Evolutionary conservation across 1,139 yeast genomes (phyloP).

Genomic region (Taphrina communis): DNA sequence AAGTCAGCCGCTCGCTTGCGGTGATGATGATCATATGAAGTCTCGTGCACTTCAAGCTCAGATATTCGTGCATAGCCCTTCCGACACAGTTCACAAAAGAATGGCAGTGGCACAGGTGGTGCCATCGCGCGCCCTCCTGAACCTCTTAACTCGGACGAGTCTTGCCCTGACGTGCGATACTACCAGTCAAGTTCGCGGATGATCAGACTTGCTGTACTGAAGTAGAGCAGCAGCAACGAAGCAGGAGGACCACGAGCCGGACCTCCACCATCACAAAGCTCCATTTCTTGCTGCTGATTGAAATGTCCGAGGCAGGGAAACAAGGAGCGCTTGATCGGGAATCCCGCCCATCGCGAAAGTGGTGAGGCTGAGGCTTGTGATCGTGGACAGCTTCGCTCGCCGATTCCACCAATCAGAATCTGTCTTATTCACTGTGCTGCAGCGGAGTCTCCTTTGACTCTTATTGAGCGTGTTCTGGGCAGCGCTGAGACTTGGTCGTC

Average conservation of each 20-base stretch:
- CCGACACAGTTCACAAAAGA: constrained; percentile 33
- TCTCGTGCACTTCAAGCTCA: constrained; percentile 31
- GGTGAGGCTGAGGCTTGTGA: constrained; percentile 10
- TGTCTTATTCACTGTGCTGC: background rate
- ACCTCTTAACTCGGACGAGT: too few relatives aligned
- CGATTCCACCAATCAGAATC: background rate
- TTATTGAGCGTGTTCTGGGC: background rate
- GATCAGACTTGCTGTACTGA: too few relatives aligned
- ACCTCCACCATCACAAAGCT: too few relatives aligned
- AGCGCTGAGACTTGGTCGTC: background rate
- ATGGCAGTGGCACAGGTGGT: constrained; percentile 21
- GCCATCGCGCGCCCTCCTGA: constrained; percentile 9
- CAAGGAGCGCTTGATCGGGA: too few relatives aligned
- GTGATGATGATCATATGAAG: constrained; percentile 35
- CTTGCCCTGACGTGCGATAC: too few relatives aligned
- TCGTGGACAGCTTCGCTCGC: background rate
- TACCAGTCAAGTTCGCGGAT: too few relatives aligned
- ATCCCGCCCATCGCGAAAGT: too few relatives aligned
- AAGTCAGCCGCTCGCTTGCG: constrained; percentile 23
- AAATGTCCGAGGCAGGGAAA: background rate
- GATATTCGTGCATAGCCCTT: constrained; percentile 34
- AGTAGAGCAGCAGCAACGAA: too few relatives aligned
- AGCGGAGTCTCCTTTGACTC: background rate
- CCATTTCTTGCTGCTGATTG: background rate
- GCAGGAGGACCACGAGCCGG: too few relatives aligned